Evolutionary conservation across 352 stramenopile genomes (phyloP).

Genomic region (Globisporangium okanoganense): DNA sequence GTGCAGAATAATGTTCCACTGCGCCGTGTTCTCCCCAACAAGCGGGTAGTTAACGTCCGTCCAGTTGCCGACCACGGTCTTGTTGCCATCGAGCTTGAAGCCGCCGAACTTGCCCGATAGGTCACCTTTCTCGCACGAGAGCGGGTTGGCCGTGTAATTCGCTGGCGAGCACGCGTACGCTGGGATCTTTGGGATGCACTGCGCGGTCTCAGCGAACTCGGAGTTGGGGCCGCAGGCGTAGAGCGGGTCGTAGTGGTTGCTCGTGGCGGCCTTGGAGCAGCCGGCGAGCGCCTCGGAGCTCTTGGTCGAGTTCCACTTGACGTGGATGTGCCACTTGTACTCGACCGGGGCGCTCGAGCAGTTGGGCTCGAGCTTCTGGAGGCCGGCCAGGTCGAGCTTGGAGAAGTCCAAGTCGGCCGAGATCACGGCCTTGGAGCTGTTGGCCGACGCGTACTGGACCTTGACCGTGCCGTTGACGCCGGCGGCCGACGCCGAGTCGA

Average conservation of each 20-base stretch:
- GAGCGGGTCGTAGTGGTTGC: slow-evolving; percentile 40
- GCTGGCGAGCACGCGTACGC: slow-evolving; percentile 30
- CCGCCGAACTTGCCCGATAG: slow-evolving; percentile 40
- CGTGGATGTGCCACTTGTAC: slow-evolving; percentile 61
- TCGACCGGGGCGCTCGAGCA: slow-evolving; percentile 30
- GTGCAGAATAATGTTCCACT: slow-evolving; percentile 68
- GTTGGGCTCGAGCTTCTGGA: slow-evolving; percentile 36
- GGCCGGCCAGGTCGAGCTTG: slow-evolving; percentile 21
- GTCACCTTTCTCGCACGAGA: slow-evolving; percentile 36
- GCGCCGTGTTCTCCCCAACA: slow-evolving; percentile 29
- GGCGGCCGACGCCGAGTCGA: not conserved
- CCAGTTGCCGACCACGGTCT: slow-evolving; percentile 25
- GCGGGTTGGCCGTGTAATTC: slow-evolving; percentile 22
- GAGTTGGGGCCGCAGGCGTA: slow-evolving; percentile 33
- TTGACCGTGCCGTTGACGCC: not conserved
- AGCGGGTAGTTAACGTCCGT: slow-evolving; percentile 44
- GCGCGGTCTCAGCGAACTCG: slow-evolving; percentile 17
- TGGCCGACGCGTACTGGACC: not conserved
- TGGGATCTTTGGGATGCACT: slow-evolving; percentile 8
- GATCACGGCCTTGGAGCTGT: not conserved
- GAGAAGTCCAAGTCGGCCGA: not conserved
- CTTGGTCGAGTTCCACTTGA: slow-evolving; percentile 33
- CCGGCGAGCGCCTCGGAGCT: slow-evolving; percentile 28
- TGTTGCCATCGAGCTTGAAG: slow-evolving; percentile 23
- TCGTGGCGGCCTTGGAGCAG: slow-evolving; percentile 22